These are phyloP conservation scores for Solanum hybrid DNA, from an alignment of 305 asterid species.

Conservation along the genomic window DNA sequence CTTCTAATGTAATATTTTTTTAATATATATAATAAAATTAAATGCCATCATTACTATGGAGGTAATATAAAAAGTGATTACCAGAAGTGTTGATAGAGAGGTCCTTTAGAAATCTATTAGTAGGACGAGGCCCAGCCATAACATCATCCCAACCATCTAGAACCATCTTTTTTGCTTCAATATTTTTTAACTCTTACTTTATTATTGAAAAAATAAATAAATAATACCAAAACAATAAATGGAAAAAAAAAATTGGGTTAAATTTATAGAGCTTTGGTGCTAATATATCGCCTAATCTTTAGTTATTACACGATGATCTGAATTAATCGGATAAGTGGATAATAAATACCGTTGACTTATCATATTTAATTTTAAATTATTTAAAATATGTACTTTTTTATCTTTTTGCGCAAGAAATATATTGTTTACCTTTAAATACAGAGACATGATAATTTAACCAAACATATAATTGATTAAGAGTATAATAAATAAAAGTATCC, in stretches of 20 bases:
- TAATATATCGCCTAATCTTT: neutral
- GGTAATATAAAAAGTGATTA: neutral
- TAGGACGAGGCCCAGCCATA: constrained; percentile 11
- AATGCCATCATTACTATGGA: neutral
- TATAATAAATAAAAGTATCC: too few species aligned
- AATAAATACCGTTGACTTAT: neutral
- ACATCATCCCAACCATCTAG: constrained; percentile 14
- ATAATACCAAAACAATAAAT: neutral
- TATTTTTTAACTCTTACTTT: neutral
- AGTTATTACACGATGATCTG: neutral
- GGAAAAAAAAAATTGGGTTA: neutral
- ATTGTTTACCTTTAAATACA: neutral
- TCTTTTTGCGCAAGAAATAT: neutral
- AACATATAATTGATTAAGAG: neutral
- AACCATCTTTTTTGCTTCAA: neutral
- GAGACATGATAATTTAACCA: neutral
- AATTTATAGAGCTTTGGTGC: neutral
- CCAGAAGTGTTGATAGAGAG: constrained; percentile 2
- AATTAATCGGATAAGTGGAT: neutral
- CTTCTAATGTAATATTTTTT: neutral
- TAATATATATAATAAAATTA: neutral
- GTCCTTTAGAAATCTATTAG: neutral
- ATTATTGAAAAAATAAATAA: neutral
- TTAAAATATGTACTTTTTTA: too few species aligned
- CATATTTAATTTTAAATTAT: too few species aligned